Evolutionary conservation across 768 basidiomycete genomes (phyloP).

Genomic region (Daedaleopsis nitida): DNA sequence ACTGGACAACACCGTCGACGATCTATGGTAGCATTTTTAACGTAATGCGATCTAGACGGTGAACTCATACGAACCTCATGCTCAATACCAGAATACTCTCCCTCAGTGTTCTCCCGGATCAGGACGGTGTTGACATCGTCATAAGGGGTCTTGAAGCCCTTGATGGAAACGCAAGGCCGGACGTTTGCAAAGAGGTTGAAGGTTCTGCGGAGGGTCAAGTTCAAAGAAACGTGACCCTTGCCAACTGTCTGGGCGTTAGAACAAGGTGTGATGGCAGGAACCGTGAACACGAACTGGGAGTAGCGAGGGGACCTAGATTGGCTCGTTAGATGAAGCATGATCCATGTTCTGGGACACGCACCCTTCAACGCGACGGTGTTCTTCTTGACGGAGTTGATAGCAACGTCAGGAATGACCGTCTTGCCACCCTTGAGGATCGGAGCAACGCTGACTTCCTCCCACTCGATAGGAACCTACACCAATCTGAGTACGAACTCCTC

Average conservation of each 20-base stretch:
- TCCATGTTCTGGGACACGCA: constrained; percentile 32
- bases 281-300: constrained; percentile 73
- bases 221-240: constrained; percentile 98
- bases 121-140: constrained; percentile 97
- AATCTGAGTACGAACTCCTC: constrained; percentile 6
- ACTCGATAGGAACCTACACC: constrained; percentile 89
- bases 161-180: constrained; percentile 92
- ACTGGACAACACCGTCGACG: constrained; percentile 97
- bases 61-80: constrained; percentile 69
- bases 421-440: constrained; percentile 94
- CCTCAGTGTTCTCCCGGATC: constrained; percentile 99
- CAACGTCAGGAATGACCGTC: constrained; percentile 92
- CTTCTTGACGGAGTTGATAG: constrained; percentile 90
- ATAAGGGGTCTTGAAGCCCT: constrained; percentile 98
- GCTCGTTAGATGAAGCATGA: constrained; percentile 1
- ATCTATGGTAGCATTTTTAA: constrained; percentile 49
- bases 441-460: constrained; percentile 98
- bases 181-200: constrained; percentile 99
- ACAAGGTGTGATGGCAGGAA: neutral
- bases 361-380: constrained; percentile 99
- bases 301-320: constrained; percentile 83
- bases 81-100: constrained; percentile 99
- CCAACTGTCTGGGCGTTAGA: constrained; percentile 64
- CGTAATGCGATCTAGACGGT: neutral
- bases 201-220: constrained; percentile 93